phyloP scores from a whole-genome alignment of 169 alveolate genomes.

The Plasmodium gaboni region DNA sequence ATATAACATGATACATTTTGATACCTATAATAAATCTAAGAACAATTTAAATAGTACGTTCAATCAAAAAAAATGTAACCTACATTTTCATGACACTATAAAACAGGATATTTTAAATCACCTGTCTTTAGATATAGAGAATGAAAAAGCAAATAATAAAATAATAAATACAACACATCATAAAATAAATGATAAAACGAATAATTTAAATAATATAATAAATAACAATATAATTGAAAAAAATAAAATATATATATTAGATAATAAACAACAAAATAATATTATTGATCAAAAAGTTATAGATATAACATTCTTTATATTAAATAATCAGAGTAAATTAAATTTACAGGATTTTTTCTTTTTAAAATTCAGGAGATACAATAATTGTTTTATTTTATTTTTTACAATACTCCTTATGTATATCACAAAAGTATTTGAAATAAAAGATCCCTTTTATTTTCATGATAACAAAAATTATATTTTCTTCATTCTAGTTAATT shows the following conservation, averaged over 20 bases:
- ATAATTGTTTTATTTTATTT: slow-evolving; percentile 20
- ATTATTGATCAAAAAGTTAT: slow-evolving; percentile 13
- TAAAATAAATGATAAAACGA: too few species aligned
- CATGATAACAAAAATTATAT: slow-evolving; percentile 8
- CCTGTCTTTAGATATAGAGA: too few species aligned
- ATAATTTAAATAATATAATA: too few species aligned
- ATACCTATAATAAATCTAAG: too few species aligned
- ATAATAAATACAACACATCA: too few species aligned
- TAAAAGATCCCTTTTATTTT: slow-evolving; percentile 46
- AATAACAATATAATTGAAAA: neutral
- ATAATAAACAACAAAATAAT: neutral
- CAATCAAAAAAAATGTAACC: too few species aligned
- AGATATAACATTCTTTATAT: slow-evolving; percentile 28
- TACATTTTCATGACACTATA: too few species aligned
- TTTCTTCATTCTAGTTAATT: slow-evolving; percentile 33
- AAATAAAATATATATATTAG: neutral
- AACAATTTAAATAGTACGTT: too few species aligned
- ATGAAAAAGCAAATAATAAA: too few species aligned
- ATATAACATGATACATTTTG: too few species aligned
- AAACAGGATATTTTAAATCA: too few species aligned
- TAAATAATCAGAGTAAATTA: slow-evolving; percentile 32
- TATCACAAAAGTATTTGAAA: slow-evolving; percentile 23
- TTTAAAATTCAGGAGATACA: slow-evolving; percentile 51
- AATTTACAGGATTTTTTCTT: slow-evolving; percentile 36
- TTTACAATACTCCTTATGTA: slow-evolving; percentile 19